A percentile compares a stretch with the other conserved stretches of the same genome.
These are phyloP conservation scores for Stromatinia cepivora DNA, from an alignment of 2,329 filamentous ascomycete species.

Conservation along the genomic window DNA sequence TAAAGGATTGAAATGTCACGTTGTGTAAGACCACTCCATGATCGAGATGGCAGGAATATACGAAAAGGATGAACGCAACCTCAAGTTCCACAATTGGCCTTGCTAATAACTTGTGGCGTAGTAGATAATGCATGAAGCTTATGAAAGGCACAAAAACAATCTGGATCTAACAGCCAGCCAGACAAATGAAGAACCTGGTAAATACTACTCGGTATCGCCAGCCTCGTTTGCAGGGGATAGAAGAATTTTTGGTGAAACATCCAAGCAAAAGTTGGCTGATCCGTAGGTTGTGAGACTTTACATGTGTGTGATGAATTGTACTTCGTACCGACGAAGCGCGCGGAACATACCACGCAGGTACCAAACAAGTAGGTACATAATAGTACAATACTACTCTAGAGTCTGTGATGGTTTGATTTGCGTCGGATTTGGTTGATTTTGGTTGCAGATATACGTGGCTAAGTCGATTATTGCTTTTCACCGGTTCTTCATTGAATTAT, in stretches of 20 bases:
- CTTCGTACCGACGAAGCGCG: not conserved
- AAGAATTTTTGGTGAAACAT: not conserved
- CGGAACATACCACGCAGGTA: slow-evolving; percentile 17
- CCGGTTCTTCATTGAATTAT: slow-evolving; percentile 2
- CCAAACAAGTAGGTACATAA: slow-evolving; percentile 6
- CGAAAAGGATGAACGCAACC: not conserved
- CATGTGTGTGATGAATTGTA: slow-evolving; percentile 16
- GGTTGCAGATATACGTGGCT: slow-evolving; percentile 15
- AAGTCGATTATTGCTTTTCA: not conserved
- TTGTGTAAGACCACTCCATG: not conserved
- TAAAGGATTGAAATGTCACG: not conserved
- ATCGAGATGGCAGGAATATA: not conserved
- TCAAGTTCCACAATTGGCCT: not conserved
- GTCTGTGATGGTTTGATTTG: not conserved
- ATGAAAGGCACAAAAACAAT: slow-evolving; percentile 1
- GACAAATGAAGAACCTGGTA: not conserved
- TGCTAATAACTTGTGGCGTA: slow-evolving; percentile 1
- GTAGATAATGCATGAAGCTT: not conserved
- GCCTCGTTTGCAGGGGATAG: slow-evolving; percentile 11
- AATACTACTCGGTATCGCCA: slow-evolving; percentile 6
- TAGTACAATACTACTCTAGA: not conserved
- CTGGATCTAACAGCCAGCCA: not conserved
- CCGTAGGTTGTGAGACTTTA: slow-evolving; percentile 9
- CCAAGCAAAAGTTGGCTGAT: not conserved
- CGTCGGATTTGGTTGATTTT: not conserved